Evolutionary conservation across 2,329 filamentous ascomycete genomes (phyloP).

Genomic region (Daldinia sp.): DNA sequence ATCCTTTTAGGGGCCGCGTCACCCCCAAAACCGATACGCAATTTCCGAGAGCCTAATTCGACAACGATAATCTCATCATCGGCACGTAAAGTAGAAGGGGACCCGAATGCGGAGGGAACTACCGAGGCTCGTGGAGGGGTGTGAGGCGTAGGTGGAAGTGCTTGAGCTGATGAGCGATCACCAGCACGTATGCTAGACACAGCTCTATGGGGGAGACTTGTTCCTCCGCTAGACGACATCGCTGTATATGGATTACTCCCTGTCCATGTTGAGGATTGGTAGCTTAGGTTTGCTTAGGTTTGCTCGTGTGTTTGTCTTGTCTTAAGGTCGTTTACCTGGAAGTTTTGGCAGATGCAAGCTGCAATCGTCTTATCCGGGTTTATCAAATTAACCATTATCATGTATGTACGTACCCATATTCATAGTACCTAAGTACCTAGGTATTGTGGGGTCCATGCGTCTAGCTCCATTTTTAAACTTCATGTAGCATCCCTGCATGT

Average conservation of each 20-base stretch:
- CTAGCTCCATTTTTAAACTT: neutral
- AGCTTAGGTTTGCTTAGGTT: conserved; percentile 1
- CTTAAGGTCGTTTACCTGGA: neutral
- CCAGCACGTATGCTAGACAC: conserved; percentile 68
- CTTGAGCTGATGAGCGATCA: conserved; percentile 49
- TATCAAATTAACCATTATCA: neutral
- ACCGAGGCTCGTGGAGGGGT: conserved; percentile 64
- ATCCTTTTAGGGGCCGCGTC: conserved; percentile 80
- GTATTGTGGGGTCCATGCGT: neutral
- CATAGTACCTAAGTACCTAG: too few relatives aligned
- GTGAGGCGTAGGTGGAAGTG: conserved; percentile 64
- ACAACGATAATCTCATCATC: conserved; percentile 89
- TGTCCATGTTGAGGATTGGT: conserved; percentile 6
- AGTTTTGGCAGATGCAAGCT: conserved; percentile 6
- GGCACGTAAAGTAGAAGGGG: conserved; percentile 71
- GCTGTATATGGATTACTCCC: conserved; percentile 9
- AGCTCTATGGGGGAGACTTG: conserved; percentile 67
- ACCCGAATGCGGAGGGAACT: conserved; percentile 66
- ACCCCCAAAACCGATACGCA: conserved; percentile 88
- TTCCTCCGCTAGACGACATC: conserved; percentile 61
- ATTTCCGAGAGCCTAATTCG: conserved; percentile 82
- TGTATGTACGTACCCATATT: neutral
- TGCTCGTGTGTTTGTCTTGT: neutral
- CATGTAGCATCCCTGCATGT: conserved; percentile 15
- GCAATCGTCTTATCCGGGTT: neutral